These are phyloP conservation scores for Boletus semigastroideus DNA, from an alignment of 1,284 basidiomycete species.

Conservation along the genomic window DNA sequence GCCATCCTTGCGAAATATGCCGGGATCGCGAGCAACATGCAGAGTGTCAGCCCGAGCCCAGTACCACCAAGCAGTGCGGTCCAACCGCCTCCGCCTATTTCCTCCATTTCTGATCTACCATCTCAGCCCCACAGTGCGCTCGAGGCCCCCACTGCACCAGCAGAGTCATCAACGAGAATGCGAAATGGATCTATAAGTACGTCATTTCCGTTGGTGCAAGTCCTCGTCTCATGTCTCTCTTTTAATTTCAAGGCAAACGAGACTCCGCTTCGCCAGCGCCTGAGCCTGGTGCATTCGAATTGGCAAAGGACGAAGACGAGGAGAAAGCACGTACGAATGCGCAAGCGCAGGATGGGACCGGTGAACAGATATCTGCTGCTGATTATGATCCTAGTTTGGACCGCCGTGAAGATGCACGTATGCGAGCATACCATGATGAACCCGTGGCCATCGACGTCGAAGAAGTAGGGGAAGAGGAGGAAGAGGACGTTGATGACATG, in stretches of 20 bases:
- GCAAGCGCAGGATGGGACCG: constrained; percentile 47
- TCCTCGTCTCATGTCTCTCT: not conserved
- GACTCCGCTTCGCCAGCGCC: constrained; percentile 56
- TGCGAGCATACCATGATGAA: constrained; percentile 53
- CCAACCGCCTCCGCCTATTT: constrained; percentile 59
- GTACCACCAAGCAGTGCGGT: constrained; percentile 71
- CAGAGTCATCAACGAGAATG: constrained; percentile 8
- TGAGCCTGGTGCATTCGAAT: constrained; percentile 49
- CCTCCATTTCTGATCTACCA: constrained; percentile 58
- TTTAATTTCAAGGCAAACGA: constrained; percentile 40
- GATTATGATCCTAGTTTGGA: constrained; percentile 92
- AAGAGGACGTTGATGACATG: constrained; percentile 88
- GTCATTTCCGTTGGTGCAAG: constrained; percentile 13
- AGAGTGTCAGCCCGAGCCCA: constrained; percentile 51
- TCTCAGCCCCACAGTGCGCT: constrained; percentile 52
- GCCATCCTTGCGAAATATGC: constrained; percentile 86
- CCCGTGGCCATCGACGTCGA: constrained; percentile 47
- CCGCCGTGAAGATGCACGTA: constrained; percentile 77
- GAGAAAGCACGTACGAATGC: constrained; percentile 42
- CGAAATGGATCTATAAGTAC: constrained; percentile 31
- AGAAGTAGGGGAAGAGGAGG: constrained; percentile 64
- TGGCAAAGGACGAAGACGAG: constrained; percentile 60
- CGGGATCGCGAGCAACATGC: constrained; percentile 44
- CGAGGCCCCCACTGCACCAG: constrained; percentile 32
- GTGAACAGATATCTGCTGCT: constrained; percentile 81